These are phyloP conservation scores for Talaromyces marneffei DNA, from an alignment of 2,329 filamentous ascomycete species.

Conservation along the genomic window DNA sequence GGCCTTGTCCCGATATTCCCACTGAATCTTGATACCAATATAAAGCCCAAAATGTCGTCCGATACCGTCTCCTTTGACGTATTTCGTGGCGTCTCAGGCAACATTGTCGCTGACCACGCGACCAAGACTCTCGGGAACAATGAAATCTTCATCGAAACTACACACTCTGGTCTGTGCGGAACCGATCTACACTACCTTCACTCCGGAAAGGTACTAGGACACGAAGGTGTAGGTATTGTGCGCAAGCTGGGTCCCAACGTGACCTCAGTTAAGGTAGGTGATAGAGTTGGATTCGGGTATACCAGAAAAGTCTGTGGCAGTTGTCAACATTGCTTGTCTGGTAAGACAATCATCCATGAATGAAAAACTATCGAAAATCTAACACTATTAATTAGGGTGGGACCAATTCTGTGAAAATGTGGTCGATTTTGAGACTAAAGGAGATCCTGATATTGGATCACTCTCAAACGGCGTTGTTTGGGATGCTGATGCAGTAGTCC, in stretches of 20 bases:
- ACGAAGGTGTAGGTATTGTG: conserved; percentile 52
- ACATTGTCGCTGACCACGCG: conserved; percentile 20
- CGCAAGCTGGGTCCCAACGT: conserved; percentile 44
- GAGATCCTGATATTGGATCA: conserved; percentile 29
- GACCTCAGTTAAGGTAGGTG: conserved; percentile 42
- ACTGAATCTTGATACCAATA: too few relatives aligned
- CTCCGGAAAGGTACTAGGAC: conserved; percentile 39
- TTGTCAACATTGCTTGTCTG: conserved; percentile 31
- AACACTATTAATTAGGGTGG: conserved; percentile 15
- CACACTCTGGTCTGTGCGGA: conserved; percentile 23
- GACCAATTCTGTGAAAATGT: conserved; percentile 1
- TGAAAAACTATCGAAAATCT: not conserved
- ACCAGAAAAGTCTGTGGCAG: conserved; percentile 29
- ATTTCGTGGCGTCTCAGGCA: conserved; percentile 23
- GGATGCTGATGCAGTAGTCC: conserved; percentile 33
- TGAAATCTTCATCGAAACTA: conserved; percentile 6
- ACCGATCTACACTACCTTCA: conserved; percentile 24
- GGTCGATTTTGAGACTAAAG: conserved; percentile 26
- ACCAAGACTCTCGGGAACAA: not conserved
- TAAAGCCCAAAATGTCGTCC: not conserved
- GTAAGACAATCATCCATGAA: conserved; percentile 11
- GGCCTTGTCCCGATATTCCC: not conserved
- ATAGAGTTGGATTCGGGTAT: conserved; percentile 35
- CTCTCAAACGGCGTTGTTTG: conserved; percentile 29
- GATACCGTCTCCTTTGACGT: conserved; percentile 16